These are phyloP conservation scores for Colletotrichum spinosum DNA, from an alignment of 2,329 filamentous ascomycete species.

Conservation along the genomic window DNA sequence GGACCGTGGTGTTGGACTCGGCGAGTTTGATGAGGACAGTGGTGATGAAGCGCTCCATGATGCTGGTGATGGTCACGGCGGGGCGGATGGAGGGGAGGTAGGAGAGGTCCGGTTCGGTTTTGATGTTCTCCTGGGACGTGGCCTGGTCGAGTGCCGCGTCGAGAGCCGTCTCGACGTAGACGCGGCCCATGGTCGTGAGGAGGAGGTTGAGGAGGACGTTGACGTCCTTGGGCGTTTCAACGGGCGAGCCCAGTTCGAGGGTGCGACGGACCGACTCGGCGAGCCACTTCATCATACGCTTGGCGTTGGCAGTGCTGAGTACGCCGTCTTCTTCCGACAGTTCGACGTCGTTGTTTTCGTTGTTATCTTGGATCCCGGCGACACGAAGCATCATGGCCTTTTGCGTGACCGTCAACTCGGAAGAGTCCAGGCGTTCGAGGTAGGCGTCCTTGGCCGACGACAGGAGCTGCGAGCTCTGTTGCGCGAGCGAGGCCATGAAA, in stretches of 20 bases:
- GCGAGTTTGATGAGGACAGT: conserved; percentile 92
- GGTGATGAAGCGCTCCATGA: conserved; percentile 92
- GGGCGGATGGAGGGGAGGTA: conserved; percentile 85
- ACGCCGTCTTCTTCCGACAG: conserved; percentile 90
- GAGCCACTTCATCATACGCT: conserved; percentile 97
- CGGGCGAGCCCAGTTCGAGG: conserved; percentile 87
- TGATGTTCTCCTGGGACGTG: conserved; percentile 79
- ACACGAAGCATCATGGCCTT: conserved; percentile 91
- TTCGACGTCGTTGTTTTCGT: conserved; percentile 85
- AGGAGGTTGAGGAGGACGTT: conserved; percentile 85
- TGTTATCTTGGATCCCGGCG: conserved; percentile 83
- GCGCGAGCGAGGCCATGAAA: conserved; percentile 92
- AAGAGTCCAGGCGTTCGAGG: conserved; percentile 87
- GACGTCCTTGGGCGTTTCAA: conserved; percentile 94
- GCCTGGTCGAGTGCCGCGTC: conserved; percentile 81
- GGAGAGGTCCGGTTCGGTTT: conserved; percentile 86
- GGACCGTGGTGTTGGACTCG: conserved; percentile 88
- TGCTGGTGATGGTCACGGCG: conserved; percentile 88
- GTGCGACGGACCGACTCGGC: conserved; percentile 94
- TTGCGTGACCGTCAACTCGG: conserved; percentile 88
- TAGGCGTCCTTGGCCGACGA: conserved; percentile 92
- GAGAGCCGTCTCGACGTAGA: conserved; percentile 76
- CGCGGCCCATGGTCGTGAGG: conserved; percentile 87
- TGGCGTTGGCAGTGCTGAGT: conserved; percentile 87
- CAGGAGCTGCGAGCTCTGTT: conserved; percentile 89